Percentiles rank a stretch among this genome's conserved stretches.
phyloP scores from a whole-genome alignment of 345 rosid species.

The Salix suchowensis region DNA sequence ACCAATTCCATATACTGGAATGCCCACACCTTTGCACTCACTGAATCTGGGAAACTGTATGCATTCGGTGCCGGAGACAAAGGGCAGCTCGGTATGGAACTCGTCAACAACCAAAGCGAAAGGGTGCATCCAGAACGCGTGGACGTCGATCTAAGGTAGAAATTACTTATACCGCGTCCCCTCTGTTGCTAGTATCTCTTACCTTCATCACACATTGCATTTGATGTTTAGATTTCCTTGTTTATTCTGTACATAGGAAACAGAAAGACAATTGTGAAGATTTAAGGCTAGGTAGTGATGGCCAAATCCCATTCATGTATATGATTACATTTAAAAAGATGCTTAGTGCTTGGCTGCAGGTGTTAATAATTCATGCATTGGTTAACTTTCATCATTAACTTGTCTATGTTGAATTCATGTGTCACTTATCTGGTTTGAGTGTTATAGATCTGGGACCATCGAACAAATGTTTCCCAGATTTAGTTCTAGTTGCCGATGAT shows the following conservation, averaged over 20 bases:
- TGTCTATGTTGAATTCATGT: constrained; percentile 8
- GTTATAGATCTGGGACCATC: not conserved
- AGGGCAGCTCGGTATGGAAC: constrained; percentile 85
- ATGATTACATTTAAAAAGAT: constrained; percentile 1
- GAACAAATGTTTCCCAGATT: not conserved
- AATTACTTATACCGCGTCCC: not conserved
- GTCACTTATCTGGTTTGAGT: not conserved
- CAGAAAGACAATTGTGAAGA: constrained; percentile 36
- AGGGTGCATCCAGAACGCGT: constrained; percentile 73
- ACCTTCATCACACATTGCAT: constrained; percentile 20
- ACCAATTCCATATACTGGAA: constrained; percentile 78
- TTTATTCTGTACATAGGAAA: constrained; percentile 52
- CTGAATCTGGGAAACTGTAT: constrained; percentile 74
- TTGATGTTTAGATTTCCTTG: constrained; percentile 37
- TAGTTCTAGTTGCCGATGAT: too few species aligned
- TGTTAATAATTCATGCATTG: constrained; percentile 40
- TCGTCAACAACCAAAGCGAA: constrained; percentile 58
- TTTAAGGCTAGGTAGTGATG: constrained; percentile 37
- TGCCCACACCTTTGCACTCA: constrained; percentile 86
- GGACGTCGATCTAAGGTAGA: constrained; percentile 61
- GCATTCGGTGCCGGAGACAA: constrained; percentile 93
- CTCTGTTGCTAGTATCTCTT: not conserved
- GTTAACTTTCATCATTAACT: constrained; percentile 32
- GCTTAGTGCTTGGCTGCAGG: constrained; percentile 27
- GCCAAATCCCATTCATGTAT: constrained; percentile 21